Evolutionary conservation across 331 rosid genomes (phyloP).

Genomic region (Malus hybrid): DNA sequence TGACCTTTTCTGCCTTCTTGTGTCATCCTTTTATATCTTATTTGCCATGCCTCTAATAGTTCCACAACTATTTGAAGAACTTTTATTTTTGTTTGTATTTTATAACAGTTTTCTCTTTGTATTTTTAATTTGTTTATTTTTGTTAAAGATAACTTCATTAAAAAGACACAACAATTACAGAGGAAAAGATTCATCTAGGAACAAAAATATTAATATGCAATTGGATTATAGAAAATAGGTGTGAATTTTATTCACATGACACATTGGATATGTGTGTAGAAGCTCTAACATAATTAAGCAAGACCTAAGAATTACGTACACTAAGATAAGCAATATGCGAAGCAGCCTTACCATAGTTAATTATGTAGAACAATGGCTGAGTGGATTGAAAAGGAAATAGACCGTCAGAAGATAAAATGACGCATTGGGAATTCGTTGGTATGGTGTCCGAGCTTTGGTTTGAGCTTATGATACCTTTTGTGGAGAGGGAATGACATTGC

Average conservation of each 20-base stretch:
- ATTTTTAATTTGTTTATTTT: not conserved
- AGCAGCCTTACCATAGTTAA: not conserved
- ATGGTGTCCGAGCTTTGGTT: no score
- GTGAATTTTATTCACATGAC: not conserved
- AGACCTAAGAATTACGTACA: not conserved
- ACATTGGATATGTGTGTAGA: not conserved
- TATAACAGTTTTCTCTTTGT: not conserved
- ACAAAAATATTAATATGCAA: not conserved
- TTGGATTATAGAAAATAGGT: not conserved
- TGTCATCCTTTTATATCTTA: not conserved
- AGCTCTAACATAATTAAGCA: not conserved
- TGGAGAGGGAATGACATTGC: no score
- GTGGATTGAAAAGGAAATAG: no score
- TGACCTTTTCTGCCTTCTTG: not conserved
- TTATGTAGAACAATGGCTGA: no score
- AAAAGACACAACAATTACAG: not conserved
- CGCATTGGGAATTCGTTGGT: no score
- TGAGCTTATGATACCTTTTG: no score
- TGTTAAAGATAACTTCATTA: not conserved
- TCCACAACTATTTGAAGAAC: not conserved
- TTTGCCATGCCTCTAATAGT: not conserved
- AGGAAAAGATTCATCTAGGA: not conserved
- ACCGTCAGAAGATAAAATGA: no score
- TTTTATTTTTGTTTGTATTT: no score
- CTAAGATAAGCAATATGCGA: not conserved